Evolutionary conservation across 2,329 filamentous ascomycete genomes (phyloP).

Genomic region (Pestalotiopsis fici): DNA sequence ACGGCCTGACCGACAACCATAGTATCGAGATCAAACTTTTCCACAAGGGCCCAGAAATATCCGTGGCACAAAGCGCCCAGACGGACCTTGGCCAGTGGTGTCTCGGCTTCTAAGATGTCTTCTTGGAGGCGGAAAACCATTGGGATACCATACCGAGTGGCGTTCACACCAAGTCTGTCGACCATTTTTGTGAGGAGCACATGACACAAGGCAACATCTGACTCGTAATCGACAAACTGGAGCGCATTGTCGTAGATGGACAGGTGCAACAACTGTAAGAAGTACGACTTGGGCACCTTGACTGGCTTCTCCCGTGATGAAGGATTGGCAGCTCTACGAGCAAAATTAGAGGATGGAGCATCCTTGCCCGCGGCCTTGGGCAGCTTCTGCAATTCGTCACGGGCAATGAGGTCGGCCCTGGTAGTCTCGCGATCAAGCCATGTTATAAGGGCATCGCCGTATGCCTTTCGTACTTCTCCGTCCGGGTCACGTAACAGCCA

Average conservation of each 20-base stretch:
- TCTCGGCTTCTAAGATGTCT: constrained; percentile 69
- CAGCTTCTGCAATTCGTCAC: constrained; percentile 54
- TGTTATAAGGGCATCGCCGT: constrained; percentile 78
- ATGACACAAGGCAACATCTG: constrained; percentile 77
- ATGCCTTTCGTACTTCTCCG: constrained; percentile 78
- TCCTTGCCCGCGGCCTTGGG: constrained; percentile 44
- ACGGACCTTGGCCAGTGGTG: constrained; percentile 72
- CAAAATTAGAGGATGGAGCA: constrained; percentile 39
- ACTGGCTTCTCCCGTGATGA: constrained; percentile 60
- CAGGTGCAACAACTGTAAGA: constrained; percentile 80
- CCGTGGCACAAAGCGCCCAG: constrained; percentile 84
- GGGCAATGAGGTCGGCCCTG: constrained; percentile 62
- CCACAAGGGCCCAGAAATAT: constrained; percentile 80
- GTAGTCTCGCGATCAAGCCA: constrained; percentile 86
- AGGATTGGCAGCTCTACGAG: constrained; percentile 66
- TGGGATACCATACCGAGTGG: constrained; percentile 74
- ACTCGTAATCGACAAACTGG: constrained; percentile 70
- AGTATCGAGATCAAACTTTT: constrained; percentile 75
- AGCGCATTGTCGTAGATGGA: constrained; percentile 87
- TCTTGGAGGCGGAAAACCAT: constrained; percentile 91
- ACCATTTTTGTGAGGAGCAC: constrained; percentile 75
- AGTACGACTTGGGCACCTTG: constrained; percentile 63
- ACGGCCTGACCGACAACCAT: constrained; percentile 71
- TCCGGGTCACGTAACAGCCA: constrained; percentile 85
- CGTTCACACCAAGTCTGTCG: constrained; percentile 79